Base-by-base conservation (phyloP, 441 rosid genomes). In the Corymbia citriodora region DNA sequence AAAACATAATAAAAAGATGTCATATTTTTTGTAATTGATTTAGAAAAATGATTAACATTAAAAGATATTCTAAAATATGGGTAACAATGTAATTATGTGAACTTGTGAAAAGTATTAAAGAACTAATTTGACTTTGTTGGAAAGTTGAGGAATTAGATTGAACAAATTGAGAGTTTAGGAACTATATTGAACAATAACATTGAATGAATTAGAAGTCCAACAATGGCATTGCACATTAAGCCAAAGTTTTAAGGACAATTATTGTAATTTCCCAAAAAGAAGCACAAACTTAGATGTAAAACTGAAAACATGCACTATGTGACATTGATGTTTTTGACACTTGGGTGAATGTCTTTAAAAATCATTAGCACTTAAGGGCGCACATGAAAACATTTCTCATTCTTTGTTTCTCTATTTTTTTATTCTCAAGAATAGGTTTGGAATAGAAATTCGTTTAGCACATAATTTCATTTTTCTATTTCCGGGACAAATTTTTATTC, bases 171-270 rank as follows among this genome's bases (percentile, higher is more conserved):
- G 21, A 23, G n/a, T 12, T 40, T 40, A 21, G 7, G n/a, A 23
- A 19, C 0, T 74, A 21, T 3, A 21, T 74, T 40, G 15, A 40
- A 40, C 2, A 21, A 74, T 16, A 2, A 19, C 0, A 40, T 36
- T 40, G 9, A 11, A 40, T 2, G 29, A 72, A 36, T 74, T 74
- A 74, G 10, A 1, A 11, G 27, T 40, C 1, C 16, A 21, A 23
- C 2, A 25, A 40, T 40, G 27, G 21, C 10, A 13, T 40, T 10
- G 1, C 29, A 11, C 9, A 40, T 11, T 72, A 2, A 9, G 27
- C 8, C 1, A 74, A 74, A 36, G 13, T 0, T 74, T 40, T 40
- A 11, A 3, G n/a, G 10, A 14, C 15, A 23, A 40, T 8, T 45
- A 7, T 29, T 21, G n/a, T 74, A 16, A 11, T 40, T 74, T 36